These are phyloP conservation scores for Picea sitchensis DNA, from an alignment of 75 land plant species.

Conservation along the genomic window DNA sequence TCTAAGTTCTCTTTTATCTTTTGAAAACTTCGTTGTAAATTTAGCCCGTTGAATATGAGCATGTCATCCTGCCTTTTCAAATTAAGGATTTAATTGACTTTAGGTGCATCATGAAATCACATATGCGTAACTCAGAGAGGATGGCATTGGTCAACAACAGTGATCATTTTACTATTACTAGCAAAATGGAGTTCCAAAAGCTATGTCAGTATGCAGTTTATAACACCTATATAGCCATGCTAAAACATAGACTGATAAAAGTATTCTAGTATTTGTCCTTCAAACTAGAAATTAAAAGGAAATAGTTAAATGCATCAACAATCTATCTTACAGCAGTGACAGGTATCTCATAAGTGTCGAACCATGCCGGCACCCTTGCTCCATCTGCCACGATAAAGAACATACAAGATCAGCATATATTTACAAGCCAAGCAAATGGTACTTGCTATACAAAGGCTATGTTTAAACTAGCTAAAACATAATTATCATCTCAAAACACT, in stretches of 20 bases:
- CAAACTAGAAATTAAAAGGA: background rate
- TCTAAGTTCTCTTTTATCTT: no score
- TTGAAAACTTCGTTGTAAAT: no score
- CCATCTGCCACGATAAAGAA: constrained; percentile 60
- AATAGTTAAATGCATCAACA: constrained; percentile 8
- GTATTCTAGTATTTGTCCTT: background rate
- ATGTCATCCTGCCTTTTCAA: background rate
- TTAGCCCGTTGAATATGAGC: background rate
- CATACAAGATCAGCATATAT: background rate
- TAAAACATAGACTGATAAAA: background rate
- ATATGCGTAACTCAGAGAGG: background rate
- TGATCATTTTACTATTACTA: no score
- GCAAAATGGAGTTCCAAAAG: background rate
- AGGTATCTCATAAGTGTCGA: constrained; percentile 82
- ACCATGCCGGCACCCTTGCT: constrained; percentile 80
- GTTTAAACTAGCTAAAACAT: no score
- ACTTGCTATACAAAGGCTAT: no score
- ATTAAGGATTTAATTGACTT: background rate
- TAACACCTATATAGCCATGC: constrained; percentile 1
- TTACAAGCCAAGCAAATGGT: background rate
- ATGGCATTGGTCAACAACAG: background rate
- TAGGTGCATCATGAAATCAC: background rate
- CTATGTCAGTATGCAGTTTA: background rate
- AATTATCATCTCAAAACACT: no score
- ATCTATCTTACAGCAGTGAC: constrained; percentile 64